phyloP scores from a whole-genome alignment of 2,329 filamentous ascomycete species.

The Colletotrichum tofieldiae region DNA sequence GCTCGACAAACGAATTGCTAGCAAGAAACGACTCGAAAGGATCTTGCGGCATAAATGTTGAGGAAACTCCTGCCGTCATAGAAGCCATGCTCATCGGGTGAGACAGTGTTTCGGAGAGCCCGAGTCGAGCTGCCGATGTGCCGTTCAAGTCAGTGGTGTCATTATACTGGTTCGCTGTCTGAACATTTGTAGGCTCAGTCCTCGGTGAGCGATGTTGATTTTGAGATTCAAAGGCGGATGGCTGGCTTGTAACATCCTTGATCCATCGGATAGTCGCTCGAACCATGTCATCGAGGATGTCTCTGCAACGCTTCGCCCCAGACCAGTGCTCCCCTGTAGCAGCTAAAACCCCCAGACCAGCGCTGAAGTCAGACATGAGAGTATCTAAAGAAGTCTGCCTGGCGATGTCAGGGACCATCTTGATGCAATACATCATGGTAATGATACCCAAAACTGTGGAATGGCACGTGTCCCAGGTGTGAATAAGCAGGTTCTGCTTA shows the following conservation, averaged over 20 bases:
- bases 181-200: conserved; percentile 2
- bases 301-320: conserved; percentile 62
- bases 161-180: conserved; percentile 12
- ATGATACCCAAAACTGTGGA: conserved; percentile 64
- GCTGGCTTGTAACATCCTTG: conserved; percentile 16
- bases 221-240: not conserved
- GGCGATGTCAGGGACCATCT: conserved; percentile 60
- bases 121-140: not conserved
- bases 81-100: conserved; percentile 9
- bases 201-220: conserved; percentile 21
- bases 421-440: conserved; percentile 67
- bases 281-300: conserved; percentile 60
- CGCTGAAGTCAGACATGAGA: conserved; percentile 59
- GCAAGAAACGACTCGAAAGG: conserved; percentile 48
- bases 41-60: conserved; percentile 24
- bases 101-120: conserved; percentile 1
- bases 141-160: not conserved
- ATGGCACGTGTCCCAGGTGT: conserved; percentile 66
- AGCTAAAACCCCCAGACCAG: conserved; percentile 63
- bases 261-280: conserved; percentile 52
- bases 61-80: not conserved
- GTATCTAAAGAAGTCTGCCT: conserved; percentile 47
- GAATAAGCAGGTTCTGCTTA: conserved; percentile 59
- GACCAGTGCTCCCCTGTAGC: conserved; percentile 68
- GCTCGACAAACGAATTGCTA: conserved; percentile 49